Evolutionary conservation across 1,139 yeast species (phyloP).

Genomic region (Suhomyces terraborum): DNA sequence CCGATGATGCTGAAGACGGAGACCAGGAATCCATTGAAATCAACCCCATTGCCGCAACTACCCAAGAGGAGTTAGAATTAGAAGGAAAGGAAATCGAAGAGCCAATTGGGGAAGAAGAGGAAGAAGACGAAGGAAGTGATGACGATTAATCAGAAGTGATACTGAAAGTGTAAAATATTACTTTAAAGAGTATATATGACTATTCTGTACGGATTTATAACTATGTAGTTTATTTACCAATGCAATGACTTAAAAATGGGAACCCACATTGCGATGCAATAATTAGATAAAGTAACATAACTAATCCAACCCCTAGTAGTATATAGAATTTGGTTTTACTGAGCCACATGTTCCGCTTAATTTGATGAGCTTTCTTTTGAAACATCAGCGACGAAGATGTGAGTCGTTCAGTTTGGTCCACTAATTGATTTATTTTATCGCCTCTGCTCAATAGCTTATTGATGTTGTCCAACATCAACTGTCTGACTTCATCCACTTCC

Average conservation of each 20-base stretch:
- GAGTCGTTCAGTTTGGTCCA: conserved; percentile 78
- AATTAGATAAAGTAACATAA: conserved; percentile 41
- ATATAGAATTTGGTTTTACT: conserved; percentile 50
- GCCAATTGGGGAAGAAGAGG: conserved; percentile 21
- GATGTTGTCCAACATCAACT: conserved; percentile 68
- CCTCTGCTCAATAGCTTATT: conserved; percentile 75
- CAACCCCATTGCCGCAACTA: conserved; percentile 27
- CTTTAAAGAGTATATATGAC: not conserved
- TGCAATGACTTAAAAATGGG: conserved; percentile 42
- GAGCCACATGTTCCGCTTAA: conserved; percentile 71
- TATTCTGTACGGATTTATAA: not conserved
- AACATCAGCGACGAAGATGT: conserved; percentile 71
- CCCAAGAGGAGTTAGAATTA: conserved; percentile 29
- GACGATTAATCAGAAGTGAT: conserved; percentile 18
- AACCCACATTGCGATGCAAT: conserved; percentile 55
- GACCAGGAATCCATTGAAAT: conserved; percentile 21
- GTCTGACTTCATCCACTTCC: conserved; percentile 56
- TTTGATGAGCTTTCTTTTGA: conserved; percentile 66
- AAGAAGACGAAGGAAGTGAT: conserved; percentile 19
- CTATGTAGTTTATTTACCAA: conserved; percentile 12
- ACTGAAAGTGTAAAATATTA: conserved; percentile 1
- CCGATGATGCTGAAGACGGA: conserved; percentile 1
- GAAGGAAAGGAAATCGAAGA: conserved; percentile 22
- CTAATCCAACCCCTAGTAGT: conserved; percentile 26
- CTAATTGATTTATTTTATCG: conserved; percentile 71